A percentile compares a stretch with the other conserved stretches of the same genome.
Evolutionary conservation across 192 early-diverging fungal genomes (phyloP).

Genomic region (Backusella circina): DNA sequence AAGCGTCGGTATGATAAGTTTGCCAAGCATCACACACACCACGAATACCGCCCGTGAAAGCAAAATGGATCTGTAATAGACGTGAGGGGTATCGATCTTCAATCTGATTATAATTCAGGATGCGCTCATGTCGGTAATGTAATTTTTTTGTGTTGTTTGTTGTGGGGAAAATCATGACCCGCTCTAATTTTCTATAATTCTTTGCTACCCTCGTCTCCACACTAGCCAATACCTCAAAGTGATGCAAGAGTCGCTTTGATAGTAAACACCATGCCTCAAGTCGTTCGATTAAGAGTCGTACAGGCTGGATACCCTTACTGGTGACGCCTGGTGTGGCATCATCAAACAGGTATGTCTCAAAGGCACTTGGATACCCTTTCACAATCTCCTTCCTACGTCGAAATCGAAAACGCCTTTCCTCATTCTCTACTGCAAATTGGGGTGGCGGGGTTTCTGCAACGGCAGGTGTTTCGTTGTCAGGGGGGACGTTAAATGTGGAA

Average conservation of each 20-base stretch:
- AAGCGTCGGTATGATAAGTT: neutral
- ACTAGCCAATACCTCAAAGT: constrained; percentile 12
- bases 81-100: neutral
- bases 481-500: constrained; percentile 11
- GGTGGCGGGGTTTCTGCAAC: neutral
- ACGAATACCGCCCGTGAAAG: constrained; percentile 8
- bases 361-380: neutral
- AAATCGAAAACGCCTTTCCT: neutral
- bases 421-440: constrained; percentile 3
- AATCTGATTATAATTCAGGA: neutral
- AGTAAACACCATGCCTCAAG: constrained; percentile 23
- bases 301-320: constrained; percentile 17
- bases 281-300: constrained; percentile 16
- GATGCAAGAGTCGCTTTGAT: constrained; percentile 9
- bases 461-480: neutral
- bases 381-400: neutral
- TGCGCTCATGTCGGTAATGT: neutral
- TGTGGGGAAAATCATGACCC: neutral
- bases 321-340: neutral
- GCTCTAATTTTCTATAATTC: constrained; percentile 9
- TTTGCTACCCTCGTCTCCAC: constrained; percentile 16
- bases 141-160: neutral
- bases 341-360: neutral
- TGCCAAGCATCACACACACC: constrained; percentile 24
- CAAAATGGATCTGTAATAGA: constrained; percentile 17